Conservation (phyloP, 441 rosid species). For the Arabidopsis lyrata region DNA sequence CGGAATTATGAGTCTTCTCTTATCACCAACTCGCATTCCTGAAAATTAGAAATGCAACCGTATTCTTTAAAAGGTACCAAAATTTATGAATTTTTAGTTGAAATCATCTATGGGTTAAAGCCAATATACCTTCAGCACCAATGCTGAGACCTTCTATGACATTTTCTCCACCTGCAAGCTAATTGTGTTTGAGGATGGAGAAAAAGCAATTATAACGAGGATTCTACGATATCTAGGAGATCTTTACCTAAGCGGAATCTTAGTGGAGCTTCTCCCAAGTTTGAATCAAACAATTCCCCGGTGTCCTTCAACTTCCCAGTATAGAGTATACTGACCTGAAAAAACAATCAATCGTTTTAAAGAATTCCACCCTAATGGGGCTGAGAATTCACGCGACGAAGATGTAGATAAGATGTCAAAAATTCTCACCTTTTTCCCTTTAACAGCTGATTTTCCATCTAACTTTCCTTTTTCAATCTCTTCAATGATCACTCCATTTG, state of each 20-base stretch:
- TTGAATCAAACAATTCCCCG: conserved; percentile 57
- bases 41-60: conserved; percentile 18
- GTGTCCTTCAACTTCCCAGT: conserved; percentile 56
- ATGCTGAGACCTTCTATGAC: conserved; percentile 55
- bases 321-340: conserved; percentile 57
- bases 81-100: not conserved
- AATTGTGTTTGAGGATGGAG: conserved; percentile 2
- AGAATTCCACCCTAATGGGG: not conserved
- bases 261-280: conserved; percentile 43
- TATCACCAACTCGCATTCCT: conserved; percentile 72
- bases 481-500: conserved; percentile 56
- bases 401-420: conserved; percentile 12
- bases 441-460: conserved; percentile 54
- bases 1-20: conserved; percentile 60
- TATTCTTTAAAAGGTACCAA: not conserved
- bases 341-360: conserved; percentile 19
- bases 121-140: conserved; percentile 61
- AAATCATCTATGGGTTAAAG: not conserved
- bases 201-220: conserved; percentile 2
- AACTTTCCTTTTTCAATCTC: conserved; percentile 52
- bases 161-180: conserved; percentile 47
- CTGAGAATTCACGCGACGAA: not conserved
- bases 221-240: not conserved
- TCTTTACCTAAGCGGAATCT: conserved; percentile 60
- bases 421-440: conserved; percentile 56